These are phyloP conservation scores for Pyrenophora tritici-repentis DNA, from an alignment of 2,329 filamentous ascomycete genomes.

Conservation along the genomic window DNA sequence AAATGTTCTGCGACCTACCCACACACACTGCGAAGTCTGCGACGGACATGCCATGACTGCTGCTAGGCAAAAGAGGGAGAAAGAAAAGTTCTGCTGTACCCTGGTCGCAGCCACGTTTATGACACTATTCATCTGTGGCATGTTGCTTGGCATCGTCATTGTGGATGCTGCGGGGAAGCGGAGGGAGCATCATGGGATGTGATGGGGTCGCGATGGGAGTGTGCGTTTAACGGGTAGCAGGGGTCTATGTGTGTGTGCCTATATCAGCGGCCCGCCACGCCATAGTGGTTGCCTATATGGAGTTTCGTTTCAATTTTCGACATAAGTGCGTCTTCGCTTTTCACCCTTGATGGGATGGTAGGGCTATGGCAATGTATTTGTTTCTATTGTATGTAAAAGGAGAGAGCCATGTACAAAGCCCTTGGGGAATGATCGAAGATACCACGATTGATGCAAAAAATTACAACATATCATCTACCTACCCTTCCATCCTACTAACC, in stretches of 20 bases:
- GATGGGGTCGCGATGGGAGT: background rate
- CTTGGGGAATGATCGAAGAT: no score
- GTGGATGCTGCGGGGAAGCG: constrained; percentile 6
- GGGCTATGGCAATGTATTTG: no score
- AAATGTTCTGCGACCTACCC: constrained; percentile 27
- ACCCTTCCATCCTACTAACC: background rate
- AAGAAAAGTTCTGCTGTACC: constrained; percentile 28
- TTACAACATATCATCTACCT: background rate
- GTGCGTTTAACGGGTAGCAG: background rate
- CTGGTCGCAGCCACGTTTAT: constrained; percentile 34
- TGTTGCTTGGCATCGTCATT: constrained; percentile 28
- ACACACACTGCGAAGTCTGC: constrained; percentile 37
- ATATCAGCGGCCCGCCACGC: no score
- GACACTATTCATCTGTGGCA: constrained; percentile 14
- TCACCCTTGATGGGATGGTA: background rate
- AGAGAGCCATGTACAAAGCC: no score
- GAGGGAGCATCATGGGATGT: background rate
- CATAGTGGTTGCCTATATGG: no score
- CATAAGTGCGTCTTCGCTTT: background rate
- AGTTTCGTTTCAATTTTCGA: background rate
- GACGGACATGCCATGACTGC: constrained; percentile 25
- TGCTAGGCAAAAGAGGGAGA: constrained; percentile 23
- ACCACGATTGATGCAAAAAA: background rate
- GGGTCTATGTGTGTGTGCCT: no score
- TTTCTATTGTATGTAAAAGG: no score